Evolutionary conservation across 2,329 filamentous ascomycete genomes (phyloP).

Genomic region (Pestalotiopsis sp.): DNA sequence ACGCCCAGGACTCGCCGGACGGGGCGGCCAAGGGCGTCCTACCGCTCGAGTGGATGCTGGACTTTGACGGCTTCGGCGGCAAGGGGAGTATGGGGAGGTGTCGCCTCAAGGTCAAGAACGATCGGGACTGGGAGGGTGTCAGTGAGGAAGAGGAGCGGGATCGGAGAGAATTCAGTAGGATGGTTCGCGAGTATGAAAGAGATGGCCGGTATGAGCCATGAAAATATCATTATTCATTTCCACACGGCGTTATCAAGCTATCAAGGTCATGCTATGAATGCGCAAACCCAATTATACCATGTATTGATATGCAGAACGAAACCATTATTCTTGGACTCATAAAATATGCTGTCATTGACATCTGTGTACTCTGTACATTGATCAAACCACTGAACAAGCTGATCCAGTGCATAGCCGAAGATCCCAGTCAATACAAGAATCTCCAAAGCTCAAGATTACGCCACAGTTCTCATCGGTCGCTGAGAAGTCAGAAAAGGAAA

Average conservation of each 20-base stretch:
- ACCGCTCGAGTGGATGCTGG: constrained; percentile 42
- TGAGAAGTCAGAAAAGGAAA: too few species aligned
- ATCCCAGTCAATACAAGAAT: too few species aligned
- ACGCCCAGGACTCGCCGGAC: constrained; percentile 32
- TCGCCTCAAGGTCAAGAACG: constrained; percentile 40
- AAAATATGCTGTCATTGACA: too few species aligned
- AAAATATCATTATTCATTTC: not conserved
- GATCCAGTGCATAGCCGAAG: too few species aligned
- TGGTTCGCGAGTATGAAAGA: constrained; percentile 18
- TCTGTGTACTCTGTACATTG: too few species aligned
- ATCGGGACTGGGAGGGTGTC: constrained; percentile 15
- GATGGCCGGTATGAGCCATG: constrained; percentile 16
- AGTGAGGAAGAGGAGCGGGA: constrained; percentile 8
- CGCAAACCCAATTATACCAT: too few species aligned
- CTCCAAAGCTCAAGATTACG: too few species aligned
- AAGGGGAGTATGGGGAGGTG: constrained; percentile 36
- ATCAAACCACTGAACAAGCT: too few species aligned
- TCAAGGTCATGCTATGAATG: not conserved
- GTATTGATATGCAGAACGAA: too few species aligned
- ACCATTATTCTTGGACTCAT: too few species aligned
- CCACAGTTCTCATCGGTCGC: too few species aligned
- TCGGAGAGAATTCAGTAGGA: constrained; percentile 13
- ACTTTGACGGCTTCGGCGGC: constrained; percentile 41
- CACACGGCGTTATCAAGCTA: too few species aligned
- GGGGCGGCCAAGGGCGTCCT: constrained; percentile 35